Base-by-base conservation (phyloP, 2,329 filamentous ascomycete species). In the Phialophora chinensis region DNA sequence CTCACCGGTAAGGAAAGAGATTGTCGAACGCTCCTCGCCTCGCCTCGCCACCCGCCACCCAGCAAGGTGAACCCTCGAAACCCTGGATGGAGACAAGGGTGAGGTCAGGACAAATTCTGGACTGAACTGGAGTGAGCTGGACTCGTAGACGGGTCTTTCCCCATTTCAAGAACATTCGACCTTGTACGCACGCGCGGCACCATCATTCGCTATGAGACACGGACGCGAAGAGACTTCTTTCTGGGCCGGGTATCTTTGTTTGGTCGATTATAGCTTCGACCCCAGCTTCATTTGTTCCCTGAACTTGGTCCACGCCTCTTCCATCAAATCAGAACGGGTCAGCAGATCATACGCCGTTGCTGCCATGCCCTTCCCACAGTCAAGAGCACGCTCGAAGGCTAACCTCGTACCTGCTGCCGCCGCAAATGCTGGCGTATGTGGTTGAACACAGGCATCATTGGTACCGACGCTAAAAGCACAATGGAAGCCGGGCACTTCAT, bases 401-500 rank as follows among this genome's bases (percentile, higher is more conserved):
- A 66, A 65, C 11, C 61, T 72, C 47, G 74, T 82, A 56, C 68
- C 79, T 2, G 84, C 83, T 0, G 79, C 81, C 0, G 76, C 77
- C 0, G 82, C 77, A 71, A 85, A 85, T 3, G 75, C 71, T 7
- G 79, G 77, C 35, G 76, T 78, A 66, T 82, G 80, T 0, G 76
- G 74, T 2, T 76, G 77, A 27, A 79, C 78, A 12, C 78, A 75
- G 0, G 75, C 38, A 61, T 1, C 65, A 12, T 33, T 70, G 0
- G 78, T 75, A 0, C 79, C 77, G 38, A 86, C 82, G 1, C 74
- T 76, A 65, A 85, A 85, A 35, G 78, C 80, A 3, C 81, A 80
- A 67, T 85, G 83, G 58, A 85, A 80, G 4, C 78, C 79, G 1
- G 83, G 83, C 1, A 82, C 74, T 1, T 78, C 67, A 59, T 84